Evolutionary conservation across 1,284 basidiomycete genomes (phyloP), one percentile per base, ranked within the genome.

Genomic region (Trichosporon faecale): DNA sequence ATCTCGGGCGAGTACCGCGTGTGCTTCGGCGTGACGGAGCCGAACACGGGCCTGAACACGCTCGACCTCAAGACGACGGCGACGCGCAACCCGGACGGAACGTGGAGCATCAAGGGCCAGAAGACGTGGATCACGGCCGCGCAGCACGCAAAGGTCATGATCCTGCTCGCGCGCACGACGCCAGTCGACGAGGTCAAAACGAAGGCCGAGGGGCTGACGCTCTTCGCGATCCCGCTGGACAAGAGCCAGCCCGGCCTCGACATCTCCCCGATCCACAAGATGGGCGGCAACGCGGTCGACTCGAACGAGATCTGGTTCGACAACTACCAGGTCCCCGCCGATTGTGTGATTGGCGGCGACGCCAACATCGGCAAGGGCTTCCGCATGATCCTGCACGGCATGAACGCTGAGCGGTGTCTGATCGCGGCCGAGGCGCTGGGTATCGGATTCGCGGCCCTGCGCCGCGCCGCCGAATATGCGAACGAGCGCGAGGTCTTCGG

Each of bases 401-500:
- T 79, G 78, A 84, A 83, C 70, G 83, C 84, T n/a, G 84, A 85
- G 68, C 75, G 84, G 2, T 81, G 81, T 65, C 70, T 85, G 12
- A 73, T 85, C n/a, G 83, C 82, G 0, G 84, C 82, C 29, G 84
- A 85, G 75, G 82, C 84, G 18, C 72, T 85, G 16, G 84, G 84
- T 79, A 68, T 76, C 73, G 74, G 72, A 0, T 72, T 72, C 55
- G 74, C 68, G 1, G 69, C 73, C 65, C 68, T 72, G 49, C 63
- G 69, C 46, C 65, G 66, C 35, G 72, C 72, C 0, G 64, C 69
- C 0, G 46, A 67, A 64, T 73, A 73, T 40, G 72, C 72, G 1
- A 61, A 1, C 52, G 74, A 73, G 60, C 68, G 74, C 44, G 66
- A 65, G 27, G 70, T 73, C 33, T 75, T 72, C 23, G 65, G 65